Conservation (phyloP, 306 rosid species). For the Cicer arietinum region DNA sequence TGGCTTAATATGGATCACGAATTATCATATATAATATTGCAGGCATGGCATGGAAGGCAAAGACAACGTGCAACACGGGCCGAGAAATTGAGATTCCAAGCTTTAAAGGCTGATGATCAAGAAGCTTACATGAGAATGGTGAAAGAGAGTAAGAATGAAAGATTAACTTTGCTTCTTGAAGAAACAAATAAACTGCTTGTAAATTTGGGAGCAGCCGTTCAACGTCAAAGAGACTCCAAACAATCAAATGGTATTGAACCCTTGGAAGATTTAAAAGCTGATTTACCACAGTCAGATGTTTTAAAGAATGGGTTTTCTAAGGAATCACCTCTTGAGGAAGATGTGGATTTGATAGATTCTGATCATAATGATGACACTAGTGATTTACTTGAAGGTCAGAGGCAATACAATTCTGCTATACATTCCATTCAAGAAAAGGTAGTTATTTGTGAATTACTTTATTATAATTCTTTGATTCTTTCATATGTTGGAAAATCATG, state of each 20-base stretch:
- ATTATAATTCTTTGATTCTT: constrained; percentile 12
- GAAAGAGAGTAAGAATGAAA: constrained; percentile 96
- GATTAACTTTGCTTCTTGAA: constrained; percentile 90
- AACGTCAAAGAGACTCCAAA: constrained; percentile 93
- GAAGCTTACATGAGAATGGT: constrained; percentile 99
- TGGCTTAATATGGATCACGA: constrained; percentile 32
- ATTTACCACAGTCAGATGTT: constrained; percentile 69
- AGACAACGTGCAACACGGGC: constrained; percentile 95
- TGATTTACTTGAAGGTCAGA: constrained; percentile 98
- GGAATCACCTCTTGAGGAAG: constrained; percentile 73
- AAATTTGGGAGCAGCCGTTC: constrained; percentile 99
- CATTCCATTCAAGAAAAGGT: constrained; percentile 99
- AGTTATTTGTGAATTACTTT: constrained; percentile 25
- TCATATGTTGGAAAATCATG: constrained; percentile 22
- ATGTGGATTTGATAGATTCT: constrained; percentile 71
- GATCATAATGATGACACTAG: constrained; percentile 72
- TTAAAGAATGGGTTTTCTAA: constrained; percentile 65
- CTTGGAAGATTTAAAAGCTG: constrained; percentile 79
- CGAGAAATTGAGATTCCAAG: constrained; percentile 98
- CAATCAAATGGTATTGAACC: constrained; percentile 74
- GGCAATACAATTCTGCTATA: constrained; percentile 95
- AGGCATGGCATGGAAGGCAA: constrained; percentile 99
- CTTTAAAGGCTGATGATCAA: constrained; percentile 97
- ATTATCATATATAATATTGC: constrained; percentile 40
- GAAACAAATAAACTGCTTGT: constrained; percentile 97